Conservation (phyloP, 2,329 filamentous ascomycete species). For the Tolypocladium paradoxum region DNA sequence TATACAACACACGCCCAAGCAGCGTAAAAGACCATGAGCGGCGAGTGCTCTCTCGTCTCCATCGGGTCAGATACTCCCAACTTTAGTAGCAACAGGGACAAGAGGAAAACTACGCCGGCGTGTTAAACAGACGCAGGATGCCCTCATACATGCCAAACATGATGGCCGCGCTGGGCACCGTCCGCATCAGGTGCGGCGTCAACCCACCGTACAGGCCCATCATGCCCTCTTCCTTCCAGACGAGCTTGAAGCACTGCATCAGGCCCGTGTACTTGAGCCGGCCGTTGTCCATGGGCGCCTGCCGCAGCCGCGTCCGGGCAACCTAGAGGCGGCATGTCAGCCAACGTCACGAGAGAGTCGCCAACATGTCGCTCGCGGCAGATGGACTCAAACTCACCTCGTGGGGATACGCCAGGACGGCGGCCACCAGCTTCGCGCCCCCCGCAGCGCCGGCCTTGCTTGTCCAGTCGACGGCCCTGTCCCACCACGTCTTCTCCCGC, state of each 20-base stretch:
- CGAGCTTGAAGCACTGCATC: conserved; percentile 75
- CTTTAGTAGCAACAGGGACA: not conserved
- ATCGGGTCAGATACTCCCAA: not conserved
- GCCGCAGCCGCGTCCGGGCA: conserved; percentile 71
- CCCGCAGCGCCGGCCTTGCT: conserved; percentile 73
- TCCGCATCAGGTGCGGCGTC: conserved; percentile 82
- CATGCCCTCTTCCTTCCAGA: conserved; percentile 83
- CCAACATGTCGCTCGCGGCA: not conserved
- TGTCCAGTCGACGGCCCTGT: conserved; percentile 64
- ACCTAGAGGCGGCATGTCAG: conserved; percentile 36
- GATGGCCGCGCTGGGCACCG: conserved; percentile 85
- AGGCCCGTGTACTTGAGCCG: conserved; percentile 80
- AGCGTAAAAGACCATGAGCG: not conserved
- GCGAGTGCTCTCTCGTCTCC: not conserved
- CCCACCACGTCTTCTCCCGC: conserved; percentile 56
- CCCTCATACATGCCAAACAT: conserved; percentile 86
- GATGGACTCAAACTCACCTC: conserved; percentile 47
- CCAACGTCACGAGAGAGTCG: not conserved
- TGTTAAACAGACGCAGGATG: conserved; percentile 38
- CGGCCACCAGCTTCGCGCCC: conserved; percentile 74
- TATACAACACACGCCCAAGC: not conserved
- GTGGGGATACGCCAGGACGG: conserved; percentile 81
- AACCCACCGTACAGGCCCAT: conserved; percentile 80
- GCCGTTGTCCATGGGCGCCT: conserved; percentile 65
- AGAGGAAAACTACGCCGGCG: conserved; percentile 16